Percentiles rank a stretch among this genome's conserved stretches.
Conservation (phyloP, 2,329 filamentous ascomycete genomes). For the Coniella lustricola region DNA sequence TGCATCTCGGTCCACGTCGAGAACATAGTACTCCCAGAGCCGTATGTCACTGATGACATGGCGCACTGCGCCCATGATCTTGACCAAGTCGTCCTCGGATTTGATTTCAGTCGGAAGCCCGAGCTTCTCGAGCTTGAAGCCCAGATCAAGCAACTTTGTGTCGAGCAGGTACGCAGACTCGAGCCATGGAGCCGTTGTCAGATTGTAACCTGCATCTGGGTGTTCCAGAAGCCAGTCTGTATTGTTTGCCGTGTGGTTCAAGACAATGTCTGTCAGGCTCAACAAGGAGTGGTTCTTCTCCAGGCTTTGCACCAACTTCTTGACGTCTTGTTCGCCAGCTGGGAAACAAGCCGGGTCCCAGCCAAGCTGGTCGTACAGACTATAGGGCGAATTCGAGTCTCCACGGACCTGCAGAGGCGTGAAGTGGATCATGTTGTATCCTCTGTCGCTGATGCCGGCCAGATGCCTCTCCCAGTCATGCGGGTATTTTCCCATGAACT, state of each 20-base stretch:
- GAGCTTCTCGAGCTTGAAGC: constrained; percentile 61
- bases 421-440: constrained; percentile 99
- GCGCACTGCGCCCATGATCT: constrained; percentile 80
- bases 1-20: constrained; percentile 69
- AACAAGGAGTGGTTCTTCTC: constrained; percentile 79
- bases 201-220: constrained; percentile 91
- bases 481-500: constrained; percentile 94
- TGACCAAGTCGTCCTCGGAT: constrained; percentile 63
- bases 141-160: constrained; percentile 63
- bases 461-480: constrained; percentile 86
- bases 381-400: constrained; percentile 92
- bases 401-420: constrained; percentile 87
- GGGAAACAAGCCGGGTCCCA: constrained; percentile 83
- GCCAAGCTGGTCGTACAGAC: constrained; percentile 81
- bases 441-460: constrained; percentile 76
- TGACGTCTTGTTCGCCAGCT: constrained; percentile 74
- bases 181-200: constrained; percentile 78
- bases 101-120: constrained; percentile 71
- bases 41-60: constrained; percentile 68
- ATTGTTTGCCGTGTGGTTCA: constrained; percentile 96
- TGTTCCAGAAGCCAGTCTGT: constrained; percentile 91
- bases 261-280: constrained; percentile 90
- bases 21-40: constrained; percentile 89
- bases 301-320: constrained; percentile 70
- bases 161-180: constrained; percentile 58